Evolutionary conservation across 495 filamentous ascomycete genomes (phyloP).

Genomic region (Daldinia bambusicola): DNA sequence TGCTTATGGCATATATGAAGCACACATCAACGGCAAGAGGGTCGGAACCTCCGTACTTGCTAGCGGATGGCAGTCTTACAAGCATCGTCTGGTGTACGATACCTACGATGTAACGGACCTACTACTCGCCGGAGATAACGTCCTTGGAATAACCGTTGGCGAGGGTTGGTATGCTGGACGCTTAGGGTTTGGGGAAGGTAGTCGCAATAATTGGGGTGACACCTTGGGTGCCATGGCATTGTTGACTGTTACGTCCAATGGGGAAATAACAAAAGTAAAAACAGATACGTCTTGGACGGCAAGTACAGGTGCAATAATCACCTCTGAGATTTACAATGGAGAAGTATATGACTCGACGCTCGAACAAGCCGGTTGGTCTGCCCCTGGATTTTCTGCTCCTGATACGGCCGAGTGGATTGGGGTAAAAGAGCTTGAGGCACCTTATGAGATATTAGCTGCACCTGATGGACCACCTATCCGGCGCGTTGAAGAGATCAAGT

Average conservation of each 20-base stretch:
- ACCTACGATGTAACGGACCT: constrained; percentile 60
- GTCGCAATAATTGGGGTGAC: constrained; percentile 58
- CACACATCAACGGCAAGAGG: constrained; percentile 58
- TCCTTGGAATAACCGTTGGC: constrained; percentile 60
- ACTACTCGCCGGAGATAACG: constrained; percentile 53
- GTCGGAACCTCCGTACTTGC: constrained; percentile 58
- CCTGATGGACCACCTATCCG: constrained; percentile 57
- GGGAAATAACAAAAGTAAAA: constrained; percentile 41
- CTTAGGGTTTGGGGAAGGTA: constrained; percentile 54
- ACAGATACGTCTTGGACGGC: constrained; percentile 60
- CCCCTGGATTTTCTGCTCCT: constrained; percentile 34
- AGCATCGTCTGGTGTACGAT: constrained; percentile 61
- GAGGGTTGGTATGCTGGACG: constrained; percentile 67
- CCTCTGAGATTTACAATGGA: constrained; percentile 65
- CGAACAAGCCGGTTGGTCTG: constrained; percentile 43
- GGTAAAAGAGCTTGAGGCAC: constrained; percentile 43
- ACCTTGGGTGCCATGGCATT: constrained; percentile 57
- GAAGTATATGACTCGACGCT: constrained; percentile 58
- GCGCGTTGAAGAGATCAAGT: constrained; percentile 48
- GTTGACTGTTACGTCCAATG: constrained; percentile 47
- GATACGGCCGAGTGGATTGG: constrained; percentile 42
- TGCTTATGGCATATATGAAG: constrained; percentile 61
- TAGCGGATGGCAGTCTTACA: constrained; percentile 66
- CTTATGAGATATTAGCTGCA: constrained; percentile 43
- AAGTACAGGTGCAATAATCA: constrained; percentile 53